Conservation (phyloP, 2,329 filamentous ascomycete species). For the Exophiala sideris region DNA sequence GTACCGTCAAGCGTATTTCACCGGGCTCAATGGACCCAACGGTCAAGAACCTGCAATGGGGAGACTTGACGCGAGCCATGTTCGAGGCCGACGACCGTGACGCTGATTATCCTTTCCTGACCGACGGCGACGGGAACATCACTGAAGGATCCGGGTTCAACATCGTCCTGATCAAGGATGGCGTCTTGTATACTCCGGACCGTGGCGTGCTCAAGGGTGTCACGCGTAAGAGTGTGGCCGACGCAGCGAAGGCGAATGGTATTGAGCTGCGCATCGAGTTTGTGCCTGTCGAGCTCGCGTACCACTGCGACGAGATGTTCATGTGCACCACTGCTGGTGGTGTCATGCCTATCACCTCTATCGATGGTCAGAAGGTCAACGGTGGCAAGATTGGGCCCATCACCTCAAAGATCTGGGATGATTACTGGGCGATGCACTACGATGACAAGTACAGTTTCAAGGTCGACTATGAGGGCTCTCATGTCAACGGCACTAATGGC, state of each 20-base stretch:
- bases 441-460: constrained; percentile 37
- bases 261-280: constrained; percentile 40
- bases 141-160: constrained; percentile 54
- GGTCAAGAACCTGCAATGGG: constrained; percentile 53
- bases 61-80: constrained; percentile 46
- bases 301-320: constrained; percentile 49
- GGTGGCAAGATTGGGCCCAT: constrained; percentile 45
- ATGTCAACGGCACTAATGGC: background rate
- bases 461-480: constrained; percentile 15
- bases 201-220: constrained; percentile 50
- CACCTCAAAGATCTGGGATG: constrained; percentile 50
- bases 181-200: constrained; percentile 45
- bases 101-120: constrained; percentile 49
- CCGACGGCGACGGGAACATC: constrained; percentile 49
- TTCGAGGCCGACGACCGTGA: constrained; percentile 49
- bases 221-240: constrained; percentile 49
- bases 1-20: constrained; percentile 46
- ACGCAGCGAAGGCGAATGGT: constrained; percentile 37
- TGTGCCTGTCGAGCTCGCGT: constrained; percentile 43
- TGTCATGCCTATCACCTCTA: constrained; percentile 50
- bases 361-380: constrained; percentile 44
- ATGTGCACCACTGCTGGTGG: constrained; percentile 55
- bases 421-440: constrained; percentile 51
- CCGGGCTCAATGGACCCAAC: constrained; percentile 51
- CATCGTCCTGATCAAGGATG: constrained; percentile 46